Evolutionary conservation across 1,284 basidiomycete genomes (phyloP), one percentile per base, ranked within the genome.

Genomic region (Inonotus hispidus): DNA sequence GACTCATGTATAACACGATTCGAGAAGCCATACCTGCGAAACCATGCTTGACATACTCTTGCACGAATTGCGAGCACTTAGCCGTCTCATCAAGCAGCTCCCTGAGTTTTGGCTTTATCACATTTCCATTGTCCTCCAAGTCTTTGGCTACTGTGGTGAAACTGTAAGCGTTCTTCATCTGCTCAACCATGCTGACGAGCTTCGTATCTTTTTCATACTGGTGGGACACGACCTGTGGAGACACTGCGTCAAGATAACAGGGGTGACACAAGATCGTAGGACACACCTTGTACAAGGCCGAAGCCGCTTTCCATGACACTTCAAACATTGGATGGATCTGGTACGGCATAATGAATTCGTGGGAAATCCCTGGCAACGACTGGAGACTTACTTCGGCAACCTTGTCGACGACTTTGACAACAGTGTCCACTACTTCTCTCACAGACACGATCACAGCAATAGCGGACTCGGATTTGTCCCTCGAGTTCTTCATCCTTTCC

Each of bases 51-150:
- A 16, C 21, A 27, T 56, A 56, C 16, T 56, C 41, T 45, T 35
- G 55, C 11, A 56, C 27, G 46, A 56, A 56, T 10, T 7, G 41
- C 27, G n/a, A 56, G 55, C 55, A 56, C 0, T 56, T 41, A n/a
- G 13, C 7, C 6, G 45, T 56, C 23, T 46, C 38, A 13, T 29
- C n/a, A 14, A 56, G 32, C 8, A 45, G n/a, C n/a, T 56, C 23
- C 13, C 16, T 19, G 14, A 56, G 6, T 11, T 19, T 19, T 1
- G 14, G 5, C 41, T 56, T 47, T 10, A 56, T 39, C n/a, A 21
- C 27, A 23, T 23, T 25, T 6, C 29, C 11, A 23, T 29, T 45
- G 7, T 56, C 55, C 6, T 23, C 1, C 19, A 43, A 3, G 6
- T 1, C 19, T 6, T n/a, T 21, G 1, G 45, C 32, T 8, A 45